Evolutionary conservation across 257 asterid species (phyloP).

Genomic region (Ehretia macrophylla): DNA sequence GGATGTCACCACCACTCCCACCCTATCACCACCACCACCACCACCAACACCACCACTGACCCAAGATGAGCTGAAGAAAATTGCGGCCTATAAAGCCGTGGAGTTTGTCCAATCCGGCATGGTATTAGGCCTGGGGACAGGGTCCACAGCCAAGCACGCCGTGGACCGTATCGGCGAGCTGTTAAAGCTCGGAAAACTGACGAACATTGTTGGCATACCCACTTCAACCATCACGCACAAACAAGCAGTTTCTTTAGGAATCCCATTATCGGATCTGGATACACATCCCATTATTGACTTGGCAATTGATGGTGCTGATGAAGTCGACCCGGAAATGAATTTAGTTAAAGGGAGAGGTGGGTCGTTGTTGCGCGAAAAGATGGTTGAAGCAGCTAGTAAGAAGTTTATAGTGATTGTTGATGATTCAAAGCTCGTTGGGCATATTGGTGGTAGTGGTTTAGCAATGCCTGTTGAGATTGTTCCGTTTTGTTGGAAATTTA

Average conservation of each 20-base stretch:
- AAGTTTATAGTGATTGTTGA: constrained; percentile 54
- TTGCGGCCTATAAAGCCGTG: constrained; percentile 61
- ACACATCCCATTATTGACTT: constrained; percentile 51
- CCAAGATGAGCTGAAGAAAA: constrained; percentile 58
- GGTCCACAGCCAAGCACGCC: constrained; percentile 67
- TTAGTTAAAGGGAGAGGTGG: constrained; percentile 73
- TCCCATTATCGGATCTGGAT: constrained; percentile 62
- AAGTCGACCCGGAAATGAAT: constrained; percentile 56
- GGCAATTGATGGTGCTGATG: constrained; percentile 70
- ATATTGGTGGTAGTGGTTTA: constrained; percentile 54
- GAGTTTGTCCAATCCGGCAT: constrained; percentile 61
- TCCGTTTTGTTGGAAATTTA: constrained; percentile 61
- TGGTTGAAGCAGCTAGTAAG: constrained; percentile 51
- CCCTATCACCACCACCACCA: constrained; percentile 28
- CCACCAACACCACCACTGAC: constrained; percentile 30
- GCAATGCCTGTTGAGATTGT: constrained; percentile 76
- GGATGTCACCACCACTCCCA: no score
- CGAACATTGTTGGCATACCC: constrained; percentile 51
- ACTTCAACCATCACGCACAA: constrained; percentile 46
- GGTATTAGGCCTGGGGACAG: constrained; percentile 61
- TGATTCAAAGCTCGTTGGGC: constrained; percentile 51
- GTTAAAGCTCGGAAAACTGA: constrained; percentile 39
- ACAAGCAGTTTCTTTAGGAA: constrained; percentile 53
- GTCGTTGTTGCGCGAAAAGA: constrained; percentile 50
- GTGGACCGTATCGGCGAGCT: constrained; percentile 53